Evolutionary conservation across 352 stramenopile genomes (phyloP), one percentile per base, ranked within the genome.

Genomic region (Globisporangium solare): DNA sequence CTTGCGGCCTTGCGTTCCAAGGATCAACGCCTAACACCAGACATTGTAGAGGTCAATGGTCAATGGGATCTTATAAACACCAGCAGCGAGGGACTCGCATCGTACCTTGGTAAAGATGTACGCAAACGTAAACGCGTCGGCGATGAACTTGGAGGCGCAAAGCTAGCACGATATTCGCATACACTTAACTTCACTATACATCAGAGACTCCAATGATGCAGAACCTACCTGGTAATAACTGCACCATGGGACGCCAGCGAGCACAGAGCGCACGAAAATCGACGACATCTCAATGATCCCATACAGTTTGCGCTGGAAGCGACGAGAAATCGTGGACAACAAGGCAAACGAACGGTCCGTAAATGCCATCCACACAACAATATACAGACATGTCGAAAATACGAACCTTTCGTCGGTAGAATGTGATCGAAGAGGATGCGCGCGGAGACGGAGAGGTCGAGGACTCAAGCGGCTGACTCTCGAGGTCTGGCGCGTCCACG

Each of bases 91-190:
- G 5, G 5, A 35, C 32, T 42, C 20, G n/a, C 32, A 3, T n/a
- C 49, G 18, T 68, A 89, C 79, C 73, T 90, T 91, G 58, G 83
- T 70, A 54, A 88, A 79, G 42, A 91, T 72, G 59, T 93, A 93
- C 12, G 70, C 63, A 63, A 89, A 86, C 5, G 79, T 86, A 31
- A 93, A 89, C 24, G 86, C 61, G 45, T 91, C 71, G 22, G 68
- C 83, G 50, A 93, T 83, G 24, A 87, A 80, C 58, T 88, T 88
- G 18, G 80, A 89, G 2, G 76, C 56, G 47, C 79, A 85, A 3
- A 88, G 56, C 70, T 83, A 21, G 1, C 11, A 14, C 4, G 8
- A 18, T n/a, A 45, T n/a, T 18, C 39, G 40, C 52, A 51, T 6
- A 37, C 10, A 18, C 22, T 17, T 6, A 51, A n/a, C 13, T 35